Evolutionary conservation across 2,329 filamentous ascomycete genomes (phyloP).

Genomic region (Shiraia bambusicola): DNA sequence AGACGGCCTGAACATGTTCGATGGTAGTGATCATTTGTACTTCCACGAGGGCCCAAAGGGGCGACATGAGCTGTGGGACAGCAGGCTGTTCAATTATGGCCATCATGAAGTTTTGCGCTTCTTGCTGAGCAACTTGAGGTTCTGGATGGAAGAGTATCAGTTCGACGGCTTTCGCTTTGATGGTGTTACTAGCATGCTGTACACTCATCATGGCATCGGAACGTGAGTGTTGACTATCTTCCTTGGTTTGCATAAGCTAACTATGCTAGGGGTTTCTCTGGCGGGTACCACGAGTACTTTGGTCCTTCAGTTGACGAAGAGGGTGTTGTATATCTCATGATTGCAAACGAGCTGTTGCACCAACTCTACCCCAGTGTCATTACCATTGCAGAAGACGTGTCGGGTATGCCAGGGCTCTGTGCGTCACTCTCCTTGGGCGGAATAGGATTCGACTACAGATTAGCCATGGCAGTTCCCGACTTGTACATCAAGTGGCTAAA

Average conservation of each 20-base stretch:
- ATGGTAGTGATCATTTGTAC: constrained; percentile 91
- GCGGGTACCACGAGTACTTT: constrained; percentile 98
- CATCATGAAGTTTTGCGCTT: constrained; percentile 94
- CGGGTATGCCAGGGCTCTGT: constrained; percentile 97
- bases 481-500: constrained; percentile 99
- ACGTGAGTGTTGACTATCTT: constrained; percentile 63
- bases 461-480: constrained; percentile 96
- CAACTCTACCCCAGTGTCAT: constrained; percentile 83
- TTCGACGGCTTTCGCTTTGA: constrained; percentile 99
- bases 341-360: constrained; percentile 96
- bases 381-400: constrained; percentile 95
- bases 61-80: constrained; percentile 92
- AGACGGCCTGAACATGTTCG: constrained; percentile 93
- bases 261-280: constrained; percentile 77
- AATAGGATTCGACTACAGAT: constrained; percentile 93
- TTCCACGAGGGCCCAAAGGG: constrained; percentile 88
- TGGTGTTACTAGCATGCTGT: constrained; percentile 98
- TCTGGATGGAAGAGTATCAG: constrained; percentile 98
- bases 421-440: constrained; percentile 82
- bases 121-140: constrained; percentile 88
- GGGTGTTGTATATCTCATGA: constrained; percentile 89
- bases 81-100: constrained; percentile 95
- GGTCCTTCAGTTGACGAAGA: constrained; percentile 87
- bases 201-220: constrained; percentile 92
- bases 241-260: constrained; percentile 16